phyloP scores from a whole-genome alignment of 2,329 filamentous ascomycete genomes.

The Daldinia sp. region DNA sequence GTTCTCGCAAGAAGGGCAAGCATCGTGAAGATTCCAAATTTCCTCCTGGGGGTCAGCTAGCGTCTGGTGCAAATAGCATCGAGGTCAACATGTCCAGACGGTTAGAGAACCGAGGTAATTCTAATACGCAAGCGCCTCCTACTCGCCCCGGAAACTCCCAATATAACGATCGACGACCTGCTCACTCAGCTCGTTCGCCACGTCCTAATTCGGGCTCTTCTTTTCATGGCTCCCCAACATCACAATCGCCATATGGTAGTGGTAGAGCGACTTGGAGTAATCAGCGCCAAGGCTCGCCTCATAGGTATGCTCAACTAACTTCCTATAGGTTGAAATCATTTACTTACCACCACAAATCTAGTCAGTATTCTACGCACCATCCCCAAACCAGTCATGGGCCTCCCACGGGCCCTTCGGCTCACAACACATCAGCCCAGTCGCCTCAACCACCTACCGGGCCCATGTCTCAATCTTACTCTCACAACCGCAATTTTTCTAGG shows the following conservation, averaged over 20 bases:
- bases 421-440: slow-evolving; percentile 66
- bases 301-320: slow-evolving; percentile 46
- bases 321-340: slow-evolving; percentile 53
- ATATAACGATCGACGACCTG: slow-evolving; percentile 53
- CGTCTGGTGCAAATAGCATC: slow-evolving; percentile 62
- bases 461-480: slow-evolving; percentile 59
- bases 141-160: slow-evolving; percentile 55
- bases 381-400: slow-evolving; percentile 66
- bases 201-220: slow-evolving; percentile 66
- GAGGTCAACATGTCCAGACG: slow-evolving; percentile 62
- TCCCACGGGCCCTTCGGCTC: slow-evolving; percentile 64
- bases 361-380: slow-evolving; percentile 73
- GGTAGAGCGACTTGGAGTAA: slow-evolving; percentile 65
- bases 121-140: slow-evolving; percentile 51
- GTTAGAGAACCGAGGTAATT: slow-evolving; percentile 56
- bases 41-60: slow-evolving; percentile 53
- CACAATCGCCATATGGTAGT: slow-evolving; percentile 69
- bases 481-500: slow-evolving; percentile 61
- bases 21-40: slow-evolving; percentile 57
- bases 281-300: slow-evolving; percentile 59
- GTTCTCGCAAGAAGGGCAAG: slow-evolving; percentile 54
- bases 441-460: slow-evolving; percentile 70
- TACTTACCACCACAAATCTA: slow-evolving; percentile 54
- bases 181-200: slow-evolving; percentile 61
- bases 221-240: slow-evolving; percentile 70